A percentile compares a stretch with the other conserved stretches of the same genome.
phyloP scores from a whole-genome alignment of 495 filamentous ascomycete species.

The Penicillium arizonense region DNA sequence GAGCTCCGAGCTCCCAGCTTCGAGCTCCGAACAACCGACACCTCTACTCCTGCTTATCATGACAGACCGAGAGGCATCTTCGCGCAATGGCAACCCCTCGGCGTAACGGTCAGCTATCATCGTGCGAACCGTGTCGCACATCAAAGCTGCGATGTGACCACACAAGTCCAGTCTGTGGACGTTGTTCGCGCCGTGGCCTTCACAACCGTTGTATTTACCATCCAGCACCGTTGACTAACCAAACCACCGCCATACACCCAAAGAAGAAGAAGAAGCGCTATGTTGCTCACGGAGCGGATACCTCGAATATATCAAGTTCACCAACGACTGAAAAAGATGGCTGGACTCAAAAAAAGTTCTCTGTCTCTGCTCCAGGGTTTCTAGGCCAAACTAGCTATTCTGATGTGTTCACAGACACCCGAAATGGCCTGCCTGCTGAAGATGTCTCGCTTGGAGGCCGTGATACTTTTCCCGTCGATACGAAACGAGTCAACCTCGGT shows the following conservation, averaged over 20 bases:
- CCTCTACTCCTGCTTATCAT: no score
- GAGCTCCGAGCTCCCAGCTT: conserved; percentile 10
- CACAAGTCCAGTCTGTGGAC: conserved; percentile 23
- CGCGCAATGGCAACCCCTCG: conserved; percentile 21
- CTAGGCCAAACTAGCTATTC: conserved; percentile 45
- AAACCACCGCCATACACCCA: neutral
- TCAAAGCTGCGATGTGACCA: conserved; percentile 45
- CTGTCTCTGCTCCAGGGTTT: conserved; percentile 15
- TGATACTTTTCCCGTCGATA: conserved; percentile 11
- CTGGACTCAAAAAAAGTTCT: conserved; percentile 13
- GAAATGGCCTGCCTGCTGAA: neutral
- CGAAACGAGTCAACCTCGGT: conserved; percentile 17
- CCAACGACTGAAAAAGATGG: neutral
- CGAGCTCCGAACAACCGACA: neutral
- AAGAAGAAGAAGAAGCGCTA: neutral
- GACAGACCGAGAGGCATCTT: no score
- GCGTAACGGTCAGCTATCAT: conserved; percentile 40
- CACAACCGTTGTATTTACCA: conserved; percentile 29
- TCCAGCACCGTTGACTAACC: conserved; percentile 29
- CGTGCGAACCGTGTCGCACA: conserved; percentile 46
- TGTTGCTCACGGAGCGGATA: no score
- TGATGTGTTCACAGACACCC: conserved; percentile 27
- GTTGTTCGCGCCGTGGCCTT: conserved; percentile 21
- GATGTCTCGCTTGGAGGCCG: neutral
- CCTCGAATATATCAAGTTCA: neutral